Conservation (phyloP, 768 basidiomycete species). For the Lactarius sanguifluus region DNA sequence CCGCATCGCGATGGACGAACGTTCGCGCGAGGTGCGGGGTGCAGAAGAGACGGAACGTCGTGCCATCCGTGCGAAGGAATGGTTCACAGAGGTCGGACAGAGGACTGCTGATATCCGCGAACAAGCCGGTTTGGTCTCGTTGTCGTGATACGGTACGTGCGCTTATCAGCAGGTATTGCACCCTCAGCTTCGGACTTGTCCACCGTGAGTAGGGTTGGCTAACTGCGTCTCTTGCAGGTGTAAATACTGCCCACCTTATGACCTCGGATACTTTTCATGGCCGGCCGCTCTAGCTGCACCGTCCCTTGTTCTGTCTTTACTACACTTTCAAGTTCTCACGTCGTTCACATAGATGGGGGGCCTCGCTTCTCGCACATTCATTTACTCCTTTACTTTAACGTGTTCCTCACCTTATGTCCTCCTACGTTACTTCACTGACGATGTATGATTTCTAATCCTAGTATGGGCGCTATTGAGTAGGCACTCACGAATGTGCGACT, state of each 20-base stretch:
- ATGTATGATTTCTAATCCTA: conserved; percentile 6
- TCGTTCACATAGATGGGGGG: conserved; percentile 10
- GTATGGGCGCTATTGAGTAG: not conserved
- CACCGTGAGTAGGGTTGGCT: not conserved
- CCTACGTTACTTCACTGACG: conserved; percentile 13
- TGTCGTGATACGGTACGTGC: not conserved
- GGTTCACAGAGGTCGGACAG: conserved; percentile 59
- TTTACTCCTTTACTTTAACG: conserved; percentile 1
- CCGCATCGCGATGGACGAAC: conserved; percentile 75
- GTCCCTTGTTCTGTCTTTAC: not conserved
- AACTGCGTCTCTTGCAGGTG: not conserved
- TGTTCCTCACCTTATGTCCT: conserved; percentile 10
- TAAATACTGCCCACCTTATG: not conserved
- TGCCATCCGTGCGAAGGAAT: conserved; percentile 67
- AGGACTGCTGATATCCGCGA: conserved; percentile 45
- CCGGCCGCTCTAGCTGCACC: not conserved
- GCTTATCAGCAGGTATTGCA: not conserved
- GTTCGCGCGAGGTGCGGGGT: conserved; percentile 68
- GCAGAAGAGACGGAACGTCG: conserved; percentile 75
- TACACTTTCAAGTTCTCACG: not conserved
- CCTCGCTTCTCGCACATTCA: not conserved
- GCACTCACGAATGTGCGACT: not conserved
- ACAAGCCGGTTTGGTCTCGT: conserved; percentile 21
- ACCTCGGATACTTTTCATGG: not conserved
- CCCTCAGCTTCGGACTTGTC: not conserved